Conservation (phyloP, 2,329 filamentous ascomycete species). For the Penicillium thymicola region DNA sequence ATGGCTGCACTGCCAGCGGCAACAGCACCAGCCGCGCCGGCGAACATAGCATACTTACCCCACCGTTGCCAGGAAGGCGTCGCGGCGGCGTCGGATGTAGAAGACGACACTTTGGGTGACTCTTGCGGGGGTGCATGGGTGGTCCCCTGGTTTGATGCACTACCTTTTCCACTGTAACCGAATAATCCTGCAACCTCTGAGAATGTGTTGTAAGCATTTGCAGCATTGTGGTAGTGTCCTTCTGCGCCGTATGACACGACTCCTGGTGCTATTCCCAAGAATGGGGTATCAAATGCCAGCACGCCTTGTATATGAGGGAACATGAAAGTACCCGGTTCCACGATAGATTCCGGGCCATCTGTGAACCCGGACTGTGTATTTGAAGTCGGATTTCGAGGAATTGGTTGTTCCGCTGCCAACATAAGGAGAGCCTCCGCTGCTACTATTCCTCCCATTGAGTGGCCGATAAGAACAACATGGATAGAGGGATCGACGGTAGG, state of each 20-base stretch:
- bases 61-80: slow-evolving; percentile 67
- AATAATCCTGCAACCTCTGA: slow-evolving; percentile 62
- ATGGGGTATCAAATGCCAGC: slow-evolving; percentile 92
- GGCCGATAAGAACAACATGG: slow-evolving; percentile 75
- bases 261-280: slow-evolving; percentile 52
- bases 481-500: slow-evolving; percentile 85
- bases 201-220: slow-evolving; percentile 65
- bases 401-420: slow-evolving; percentile 64
- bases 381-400: slow-evolving; percentile 33
- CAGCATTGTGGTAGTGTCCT: slow-evolving; percentile 74
- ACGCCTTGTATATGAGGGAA: slow-evolving; percentile 91
- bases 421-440: slow-evolving; percentile 82
- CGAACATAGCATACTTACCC: slow-evolving; percentile 81
- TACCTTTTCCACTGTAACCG: slow-evolving; percentile 58
- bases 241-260: slow-evolving; percentile 64
- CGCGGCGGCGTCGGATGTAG: slow-evolving; percentile 45
- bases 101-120: slow-evolving; percentile 24
- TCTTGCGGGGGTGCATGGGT: slow-evolving; percentile 10
- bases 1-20: slow-evolving; percentile 79
- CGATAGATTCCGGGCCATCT: slow-evolving; percentile 16
- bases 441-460: slow-evolving; percentile 92
- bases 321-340: slow-evolving; percentile 59
- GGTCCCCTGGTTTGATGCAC: slow-evolving; percentile 14
- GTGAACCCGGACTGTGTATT: slow-evolving; percentile 16
- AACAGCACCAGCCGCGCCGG: slow-evolving; percentile 75